Percentiles rank a stretch among this genome's conserved stretches.
Conservation (phyloP, 345 rosid genomes). For the Hypericum androsaemum region DNA sequence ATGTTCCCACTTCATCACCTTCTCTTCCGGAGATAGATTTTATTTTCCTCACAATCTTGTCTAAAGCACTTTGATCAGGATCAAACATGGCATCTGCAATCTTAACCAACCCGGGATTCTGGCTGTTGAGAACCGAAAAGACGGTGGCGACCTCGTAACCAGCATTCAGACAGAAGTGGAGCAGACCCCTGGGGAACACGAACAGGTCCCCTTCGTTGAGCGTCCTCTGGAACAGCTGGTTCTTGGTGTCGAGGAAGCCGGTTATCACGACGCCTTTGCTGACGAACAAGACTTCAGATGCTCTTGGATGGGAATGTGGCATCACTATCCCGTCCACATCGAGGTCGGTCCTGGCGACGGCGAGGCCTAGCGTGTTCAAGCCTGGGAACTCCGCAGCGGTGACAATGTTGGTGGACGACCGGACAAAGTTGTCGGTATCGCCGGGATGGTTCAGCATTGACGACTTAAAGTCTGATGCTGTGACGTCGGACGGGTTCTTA, state of each 20-base stretch:
- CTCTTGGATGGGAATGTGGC: constrained; percentile 77
- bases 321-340: constrained; percentile 45
- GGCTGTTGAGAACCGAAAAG: constrained; percentile 60
- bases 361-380: constrained; percentile 73
- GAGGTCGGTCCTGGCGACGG: constrained; percentile 60
- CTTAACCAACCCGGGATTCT: constrained; percentile 67
- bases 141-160: constrained; percentile 44
- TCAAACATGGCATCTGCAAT: constrained; percentile 31
- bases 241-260: constrained; percentile 60
- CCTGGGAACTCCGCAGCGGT: constrained; percentile 71
- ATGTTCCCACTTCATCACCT: too few species aligned
- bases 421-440: constrained; percentile 42
- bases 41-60: constrained; percentile 23
- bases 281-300: constrained; percentile 57
- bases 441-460: constrained; percentile 36
- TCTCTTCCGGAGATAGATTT: constrained; percentile 11
- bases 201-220: constrained; percentile 59
- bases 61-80: constrained; percentile 16
- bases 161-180: constrained; percentile 46
- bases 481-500: constrained; percentile 39
- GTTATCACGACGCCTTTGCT: constrained; percentile 43
- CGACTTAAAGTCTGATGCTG: constrained; percentile 62
- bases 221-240: constrained; percentile 35
- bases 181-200: constrained; percentile 58
- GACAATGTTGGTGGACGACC: constrained; percentile 33